Percentiles rank a stretch among this genome's conserved stretches.
Evolutionary conservation across 768 basidiomycete genomes (phyloP).

Genomic region (Artomyces pyxidatus): DNA sequence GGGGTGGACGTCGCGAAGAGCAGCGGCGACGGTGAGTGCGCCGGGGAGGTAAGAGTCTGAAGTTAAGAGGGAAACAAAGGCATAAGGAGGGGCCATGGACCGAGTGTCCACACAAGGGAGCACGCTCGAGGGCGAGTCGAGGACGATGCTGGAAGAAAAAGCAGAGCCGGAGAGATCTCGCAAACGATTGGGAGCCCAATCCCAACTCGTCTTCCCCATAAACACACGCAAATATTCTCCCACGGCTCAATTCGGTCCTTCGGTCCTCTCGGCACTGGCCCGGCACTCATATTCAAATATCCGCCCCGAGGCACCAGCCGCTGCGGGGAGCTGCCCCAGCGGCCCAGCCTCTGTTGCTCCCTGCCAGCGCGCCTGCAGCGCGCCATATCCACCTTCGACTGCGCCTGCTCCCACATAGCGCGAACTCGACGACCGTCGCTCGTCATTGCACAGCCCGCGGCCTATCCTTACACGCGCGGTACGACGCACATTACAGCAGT

Average conservation of each 20-base stretch:
- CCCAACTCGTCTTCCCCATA: not conserved
- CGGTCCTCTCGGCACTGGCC: not conserved
- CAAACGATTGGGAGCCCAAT: not conserved
- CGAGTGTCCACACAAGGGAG: conserved; percentile 13
- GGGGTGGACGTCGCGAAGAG: conserved; percentile 74
- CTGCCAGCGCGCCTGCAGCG: too few relatives aligned
- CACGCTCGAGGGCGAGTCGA: conserved; percentile 13
- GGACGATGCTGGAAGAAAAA: conserved; percentile 10
- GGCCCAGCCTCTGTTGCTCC: too few relatives aligned
- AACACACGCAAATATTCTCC: not conserved
- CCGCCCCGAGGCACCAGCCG: too few relatives aligned
- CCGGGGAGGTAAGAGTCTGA: conserved; percentile 91
- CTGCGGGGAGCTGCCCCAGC: too few relatives aligned
- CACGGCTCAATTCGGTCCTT: not conserved
- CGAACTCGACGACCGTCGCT: too few relatives aligned
- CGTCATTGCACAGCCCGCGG: too few relatives aligned
- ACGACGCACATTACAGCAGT: too few relatives aligned
- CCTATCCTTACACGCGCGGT: too few relatives aligned
- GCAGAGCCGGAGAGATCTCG: not conserved
- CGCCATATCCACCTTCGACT: too few relatives aligned
- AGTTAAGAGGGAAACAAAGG: conserved; percentile 89
- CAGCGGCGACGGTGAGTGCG: conserved; percentile 77
- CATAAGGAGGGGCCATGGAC: conserved; percentile 59
- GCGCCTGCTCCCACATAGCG: too few relatives aligned
- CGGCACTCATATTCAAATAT: too few relatives aligned